Evolutionary conservation across 1,284 basidiomycete species (phyloP), one percentile per base, ranked within the genome.

Genomic region (Omphalotus olearius): DNA sequence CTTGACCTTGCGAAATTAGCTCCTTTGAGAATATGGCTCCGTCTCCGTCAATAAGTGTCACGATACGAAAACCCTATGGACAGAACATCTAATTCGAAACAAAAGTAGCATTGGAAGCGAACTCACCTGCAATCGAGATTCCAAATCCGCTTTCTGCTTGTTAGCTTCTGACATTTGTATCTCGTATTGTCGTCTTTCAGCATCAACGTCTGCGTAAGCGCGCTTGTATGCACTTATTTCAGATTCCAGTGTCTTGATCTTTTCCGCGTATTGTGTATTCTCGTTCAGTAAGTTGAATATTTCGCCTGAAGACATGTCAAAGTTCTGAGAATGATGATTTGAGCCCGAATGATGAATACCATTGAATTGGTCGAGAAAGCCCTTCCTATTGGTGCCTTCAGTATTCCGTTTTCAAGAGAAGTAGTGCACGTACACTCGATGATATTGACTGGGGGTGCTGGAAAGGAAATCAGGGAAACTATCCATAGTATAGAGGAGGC

Each of bases 1-100:
- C 66, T 54, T 75, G 71, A 9, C 84, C 85, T 58, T 72, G 72
- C 7, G 66, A 56, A 41, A 87, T 73, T 35, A 84, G 66, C 18
- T 78, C 69, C 11, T 68, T 61, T 11, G 72, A 65, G 59, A 86
- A 86, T 49, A 87, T 81, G 7, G 76, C 73, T 2, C 82, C 85
- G 58, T 87, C 83, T 17, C 85, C 85, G 57, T 88, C 85, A 50
- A 88, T 67, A 43, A 88, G 71, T 56, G 74, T 46, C 7, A 52
- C 45, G 41, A 52, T 70, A 47, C 82, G 78, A 57, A 75, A 71
- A 26, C 78, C 79, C 67, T 73, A 18, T 42, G 52, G 46, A 33
- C 35, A 51, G 16, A 30, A 7, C 17, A 18, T 59, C 20, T 53
- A 26, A 10, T 48, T 52, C 35, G 51, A 47, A n/a, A 6, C 3